Evolutionary conservation across 139 green algal species (phyloP).

Genomic region (Limnomonas spitsbergensis): DNA sequence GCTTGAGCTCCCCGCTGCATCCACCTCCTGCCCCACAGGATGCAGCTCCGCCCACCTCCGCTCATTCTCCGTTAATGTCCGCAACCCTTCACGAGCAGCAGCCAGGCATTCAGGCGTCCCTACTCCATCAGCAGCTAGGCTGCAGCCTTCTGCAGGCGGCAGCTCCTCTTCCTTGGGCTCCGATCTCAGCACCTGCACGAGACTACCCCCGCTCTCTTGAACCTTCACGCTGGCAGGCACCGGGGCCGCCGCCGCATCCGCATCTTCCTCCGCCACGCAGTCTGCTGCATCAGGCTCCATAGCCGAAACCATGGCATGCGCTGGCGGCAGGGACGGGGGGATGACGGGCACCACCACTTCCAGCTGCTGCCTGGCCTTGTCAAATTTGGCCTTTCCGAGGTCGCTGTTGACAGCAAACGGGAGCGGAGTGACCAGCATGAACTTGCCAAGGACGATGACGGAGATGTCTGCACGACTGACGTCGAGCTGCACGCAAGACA

Average conservation of each 20-base stretch:
- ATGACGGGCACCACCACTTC: conserved; percentile 54
- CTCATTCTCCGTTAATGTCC: conserved; percentile 35
- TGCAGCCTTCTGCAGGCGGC: too few species aligned
- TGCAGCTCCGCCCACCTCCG: conserved; percentile 36
- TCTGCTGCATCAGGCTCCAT: background rate
- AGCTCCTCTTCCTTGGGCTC: background rate
- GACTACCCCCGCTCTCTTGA: background rate
- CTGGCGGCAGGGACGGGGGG: conserved; percentile 21
- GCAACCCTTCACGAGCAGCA: background rate
- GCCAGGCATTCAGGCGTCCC: background rate
- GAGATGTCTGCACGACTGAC: conserved; percentile 20
- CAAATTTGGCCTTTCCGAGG: conserved; percentile 58
- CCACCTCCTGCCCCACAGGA: background rate
- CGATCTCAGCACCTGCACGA: background rate
- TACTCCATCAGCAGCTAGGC: too few species aligned
- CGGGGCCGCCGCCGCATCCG: too few species aligned
- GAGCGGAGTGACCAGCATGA: conserved; percentile 48
- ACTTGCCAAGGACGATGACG: conserved; percentile 18
- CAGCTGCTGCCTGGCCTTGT: conserved; percentile 48
- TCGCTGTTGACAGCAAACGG: conserved; percentile 44
- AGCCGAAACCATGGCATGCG: background rate
- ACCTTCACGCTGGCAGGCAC: background rate
- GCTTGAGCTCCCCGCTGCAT: too few species aligned
- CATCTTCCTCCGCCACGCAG: background rate
- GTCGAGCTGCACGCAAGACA: conserved; percentile 48